A percentile compares a stretch with the other conserved stretches of the same genome.
Conservation (phyloP, 163 green algal species). For the Volvox carteri region DNA sequence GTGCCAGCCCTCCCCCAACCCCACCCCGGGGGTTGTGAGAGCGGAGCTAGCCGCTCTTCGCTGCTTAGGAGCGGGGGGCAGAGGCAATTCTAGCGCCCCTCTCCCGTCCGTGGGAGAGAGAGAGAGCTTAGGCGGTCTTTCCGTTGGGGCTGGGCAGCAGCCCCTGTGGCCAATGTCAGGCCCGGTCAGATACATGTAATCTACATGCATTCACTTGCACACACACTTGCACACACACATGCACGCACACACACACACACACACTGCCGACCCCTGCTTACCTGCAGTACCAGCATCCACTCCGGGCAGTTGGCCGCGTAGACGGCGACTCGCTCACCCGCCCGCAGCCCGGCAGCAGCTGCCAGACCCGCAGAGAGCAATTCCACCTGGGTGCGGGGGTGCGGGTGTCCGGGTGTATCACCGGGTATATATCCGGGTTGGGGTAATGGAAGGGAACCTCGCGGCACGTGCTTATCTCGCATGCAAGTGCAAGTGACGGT, state of each 20-base stretch:
- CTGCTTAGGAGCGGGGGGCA: too few species aligned
- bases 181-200: not conserved
- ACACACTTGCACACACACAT: not conserved
- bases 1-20: too few species aligned
- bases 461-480: too few species aligned
- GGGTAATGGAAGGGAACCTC: too few species aligned
- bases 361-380: slow-evolving; percentile 4
- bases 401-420: not conserved
- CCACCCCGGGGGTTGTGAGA: too few species aligned
- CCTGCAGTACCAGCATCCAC: slow-evolving; percentile 94
- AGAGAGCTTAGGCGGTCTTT: not conserved
- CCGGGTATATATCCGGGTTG: too few species aligned
- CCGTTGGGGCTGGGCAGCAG: not conserved
- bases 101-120: not conserved
- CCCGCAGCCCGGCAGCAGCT: slow-evolving; percentile 6
- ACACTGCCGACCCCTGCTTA: slow-evolving; percentile 1
- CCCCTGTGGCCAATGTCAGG: not conserved
- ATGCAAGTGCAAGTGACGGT: too few species aligned
- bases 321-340: slow-evolving; percentile 71
- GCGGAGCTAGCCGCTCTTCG: too few species aligned
- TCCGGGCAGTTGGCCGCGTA: slow-evolving; percentile 89
- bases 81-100: too few species aligned
- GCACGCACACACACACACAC: not conserved
- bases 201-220: not conserved
- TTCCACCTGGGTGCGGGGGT: slow-evolving; percentile 2